Base-by-base conservation (phyloP, 2,329 filamentous ascomycete genomes). In the Phaeosphaeriaceae sp. region DNA sequence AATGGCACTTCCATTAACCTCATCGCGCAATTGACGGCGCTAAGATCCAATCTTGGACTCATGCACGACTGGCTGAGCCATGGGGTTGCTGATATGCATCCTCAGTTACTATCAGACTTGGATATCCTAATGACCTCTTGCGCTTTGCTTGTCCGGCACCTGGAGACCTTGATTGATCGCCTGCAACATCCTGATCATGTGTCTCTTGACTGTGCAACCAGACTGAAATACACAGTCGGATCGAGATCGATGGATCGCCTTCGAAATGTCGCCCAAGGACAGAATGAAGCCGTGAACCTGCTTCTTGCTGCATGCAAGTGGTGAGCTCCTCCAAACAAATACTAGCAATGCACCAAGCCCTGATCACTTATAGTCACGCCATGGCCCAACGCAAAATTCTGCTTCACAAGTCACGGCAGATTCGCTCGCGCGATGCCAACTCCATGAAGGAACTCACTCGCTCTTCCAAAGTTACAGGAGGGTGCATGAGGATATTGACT, bases 331-430 rank as follows among this genome's bases (percentile, higher is more conserved):
- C 36, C 1, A 27, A 36, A 7, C 31, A 11, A 36, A 36, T 36
- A 11, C 31, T 7, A 36, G 31, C 31, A 31, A 7, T 36, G 31
- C 11, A 36, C 31, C 13, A 11, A 11, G 11, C 13, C 47, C 70
- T 75, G 62, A 75, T 63, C 36, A n/a, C 25, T 42, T 17, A n/a
- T 53, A 75, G 72, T 52, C 72, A 75, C 57, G 70, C 69, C 33
- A 64, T 68, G 62, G 74, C 74, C 33, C 74, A 76, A 49, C 68
- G 74, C 52, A 76, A 76, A 58, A 76, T 76, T 13, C 54, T 76
- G 11, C 62, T 76, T 20, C 66, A 76, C 62, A 76, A 76, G 54
- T 74, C 71, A 49, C 70, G 72, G 46, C 71, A 76, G 45, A 76
- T 76, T 40, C 69, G 71, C 24, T 70, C 72, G 47, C 71, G 74